Evolutionary conservation across 2,329 filamentous ascomycete species (phyloP).

Genomic region (Fusarium chuoi): DNA sequence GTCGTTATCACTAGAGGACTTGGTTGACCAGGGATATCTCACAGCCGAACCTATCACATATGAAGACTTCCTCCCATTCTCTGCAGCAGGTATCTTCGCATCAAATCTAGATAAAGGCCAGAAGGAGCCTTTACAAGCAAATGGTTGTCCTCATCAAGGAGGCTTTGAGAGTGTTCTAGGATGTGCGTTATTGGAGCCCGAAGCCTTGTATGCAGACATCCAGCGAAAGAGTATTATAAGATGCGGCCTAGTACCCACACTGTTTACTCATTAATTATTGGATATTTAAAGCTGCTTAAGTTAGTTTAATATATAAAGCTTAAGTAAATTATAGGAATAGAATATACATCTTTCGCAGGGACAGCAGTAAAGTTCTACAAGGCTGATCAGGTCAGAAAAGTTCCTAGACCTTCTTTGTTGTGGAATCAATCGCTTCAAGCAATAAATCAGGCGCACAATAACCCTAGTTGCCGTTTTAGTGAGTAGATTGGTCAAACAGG

Average conservation of each 20-base stretch:
- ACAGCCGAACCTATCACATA: conserved; percentile 58
- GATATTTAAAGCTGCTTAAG: rapidly evolving
- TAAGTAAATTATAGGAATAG: too few relatives aligned
- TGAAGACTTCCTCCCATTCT: conserved; percentile 64
- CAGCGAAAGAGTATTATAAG: conserved; percentile 10
- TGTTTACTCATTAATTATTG: neutral
- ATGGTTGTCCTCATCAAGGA: neutral
- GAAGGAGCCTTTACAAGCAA: too few relatives aligned
- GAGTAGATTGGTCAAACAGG: too few relatives aligned
- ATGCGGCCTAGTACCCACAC: neutral
- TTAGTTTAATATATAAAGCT: too few relatives aligned
- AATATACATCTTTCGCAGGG: too few relatives aligned
- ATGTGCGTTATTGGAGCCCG: neutral
- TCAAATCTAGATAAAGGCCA: conserved; percentile 48
- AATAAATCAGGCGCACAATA: too few relatives aligned
- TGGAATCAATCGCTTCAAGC: too few relatives aligned
- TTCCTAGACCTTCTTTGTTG: too few relatives aligned
- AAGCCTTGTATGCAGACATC: conserved; percentile 1
- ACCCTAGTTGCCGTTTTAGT: too few relatives aligned
- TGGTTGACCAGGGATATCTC: conserved; percentile 49
- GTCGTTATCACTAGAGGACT: conserved; percentile 37
- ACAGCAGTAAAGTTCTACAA: too few relatives aligned
- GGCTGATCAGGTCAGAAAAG: too few relatives aligned
- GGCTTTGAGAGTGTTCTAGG: conserved; percentile 12
- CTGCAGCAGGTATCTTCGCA: conserved; percentile 62